Base-by-base conservation (phyloP, 345 rosid genomes). In the Arabis hirsuta region DNA sequence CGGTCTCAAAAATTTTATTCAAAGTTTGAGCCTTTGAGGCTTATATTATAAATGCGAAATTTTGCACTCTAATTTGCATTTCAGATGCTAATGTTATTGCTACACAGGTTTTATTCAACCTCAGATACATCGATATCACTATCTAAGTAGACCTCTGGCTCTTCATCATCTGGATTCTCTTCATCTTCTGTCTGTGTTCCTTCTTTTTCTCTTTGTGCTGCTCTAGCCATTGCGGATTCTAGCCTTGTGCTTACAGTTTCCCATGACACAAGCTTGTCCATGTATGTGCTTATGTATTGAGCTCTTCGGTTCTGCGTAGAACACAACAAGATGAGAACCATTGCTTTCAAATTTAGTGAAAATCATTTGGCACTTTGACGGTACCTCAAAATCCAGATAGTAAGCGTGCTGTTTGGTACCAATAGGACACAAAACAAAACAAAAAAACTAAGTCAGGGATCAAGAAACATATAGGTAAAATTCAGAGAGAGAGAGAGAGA, bases 191-290 rank as follows among this genome's bases (percentile, higher is more conserved):
- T 82, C 56, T 58, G 76, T 62, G 79, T 75, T 73, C 87, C 86
- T 82, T 88, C 90, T 63, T 55, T 45, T 62, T 87, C 92, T 72
- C 91, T 89, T 76, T 82, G 85, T 3, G 81, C 61, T 24, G 78
- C 89, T 67, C 65, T 66, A 57, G 86, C 87, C 65, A 83, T 82
- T n/a, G 99, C 96, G 70, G 63, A 62, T 74, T 87, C 88, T 11
- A 90, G 87, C 69, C 99, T 86, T 12, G 72, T 46, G 72, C 87
- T 82, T 12, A 87, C 94, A n/a, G 83, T 85, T 72, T 91, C 92
- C 99, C 97, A 91, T 50, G 97, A 95, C 5, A 91, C 96, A 29
- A 95, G 90, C 77, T 85, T 91, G 41, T 84, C 97, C 85, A 90
- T 76, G 76, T 84, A 91, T 44, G 71, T 78, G 9, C 85, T 80